phyloP scores from a whole-genome alignment of 1,139 yeast genomes.

The Arxiozyma telluris region DNA sequence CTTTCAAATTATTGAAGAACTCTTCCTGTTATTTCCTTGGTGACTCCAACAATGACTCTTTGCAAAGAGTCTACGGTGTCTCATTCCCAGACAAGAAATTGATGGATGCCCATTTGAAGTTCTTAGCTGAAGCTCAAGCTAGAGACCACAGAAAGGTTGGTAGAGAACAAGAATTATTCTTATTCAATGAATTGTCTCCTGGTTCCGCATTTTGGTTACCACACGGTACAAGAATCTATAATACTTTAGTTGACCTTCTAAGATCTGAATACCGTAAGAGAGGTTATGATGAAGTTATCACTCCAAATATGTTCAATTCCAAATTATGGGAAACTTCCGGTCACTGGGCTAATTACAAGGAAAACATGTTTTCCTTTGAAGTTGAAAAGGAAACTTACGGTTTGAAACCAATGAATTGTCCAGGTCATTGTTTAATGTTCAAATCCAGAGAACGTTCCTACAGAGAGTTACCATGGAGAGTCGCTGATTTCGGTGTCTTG shows the following conservation, averaged over 20 bases:
- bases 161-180: slow-evolving; percentile 88
- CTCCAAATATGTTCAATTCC: slow-evolving; percentile 94
- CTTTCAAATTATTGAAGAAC: slow-evolving; percentile 88
- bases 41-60: slow-evolving; percentile 83
- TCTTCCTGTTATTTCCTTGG: slow-evolving; percentile 96
- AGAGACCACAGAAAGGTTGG: slow-evolving; percentile 98
- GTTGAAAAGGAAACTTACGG: slow-evolving; percentile 87
- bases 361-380: slow-evolving; percentile 93
- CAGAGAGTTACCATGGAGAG: slow-evolving; percentile 92
- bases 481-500: slow-evolving; percentile 90
- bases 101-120: slow-evolving; percentile 92
- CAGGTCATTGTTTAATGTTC: slow-evolving; percentile 91
- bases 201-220: slow-evolving; percentile 98
- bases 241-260: slow-evolving; percentile 67
- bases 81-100: slow-evolving; percentile 97
- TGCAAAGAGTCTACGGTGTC: slow-evolving; percentile 96
- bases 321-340: slow-evolving; percentile 97
- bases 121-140: slow-evolving; percentile 91
- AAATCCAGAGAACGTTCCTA: slow-evolving; percentile 83
- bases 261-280: slow-evolving; percentile 78
- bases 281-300: slow-evolving; percentile 95
- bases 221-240: slow-evolving; percentile 94
- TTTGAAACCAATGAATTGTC: slow-evolving; percentile 97
- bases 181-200: slow-evolving; percentile 94
- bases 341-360: slow-evolving; percentile 96